Evolutionary conservation across 2,329 filamentous ascomycete species (phyloP), one percentile per base, ranked within the genome.

Genomic region (Biscogniauxia marginata): DNA sequence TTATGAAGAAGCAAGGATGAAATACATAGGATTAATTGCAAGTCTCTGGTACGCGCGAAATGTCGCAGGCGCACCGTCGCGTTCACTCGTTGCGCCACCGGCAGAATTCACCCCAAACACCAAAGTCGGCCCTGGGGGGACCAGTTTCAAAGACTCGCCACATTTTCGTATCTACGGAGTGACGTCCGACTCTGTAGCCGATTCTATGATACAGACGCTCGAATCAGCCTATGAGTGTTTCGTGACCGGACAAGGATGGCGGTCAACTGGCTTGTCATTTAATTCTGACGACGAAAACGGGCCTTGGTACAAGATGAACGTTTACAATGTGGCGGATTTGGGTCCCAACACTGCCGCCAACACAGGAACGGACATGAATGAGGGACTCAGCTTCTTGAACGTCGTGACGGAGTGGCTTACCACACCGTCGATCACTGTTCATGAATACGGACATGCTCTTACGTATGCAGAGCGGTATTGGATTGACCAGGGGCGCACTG

Each of bases 401-500:
- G 76, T 81, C 2, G 69, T 75, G 3, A 62, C 70, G 11, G 56
- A 68, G 18, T 78, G 74, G 55, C 67, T 80, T 30, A 67, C 69
- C 1, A 67, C 63, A 0, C 72, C 77, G 0, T 66, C 65, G 2
- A 72, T 80, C n/a, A 75, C 75, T 0, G 75, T 80, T 4, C 79
- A 81, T 55, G 79, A 81, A 62, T 81, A 73, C 50, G 79, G 78
- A 0, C 79, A 81, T 59, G 78, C 71, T 0, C 65, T 82, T 57
- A 77, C 77, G 18, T 81, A 79, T 54, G 71, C 74, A 16, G 75
- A 75, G 56, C 65, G 69, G 4, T 71, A 70, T 7, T 78, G 76
- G 76, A 72, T 80, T 3, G 67, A 78, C 52, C 78, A 81, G 56
- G 65, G 60, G 1, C 69, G 71, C 2, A 80, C 78, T 0, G 77